Evolutionary conservation across 805 yeast species (phyloP), one percentile per base, ranked within the genome.

Genomic region (Blastobotrys robertii): DNA sequence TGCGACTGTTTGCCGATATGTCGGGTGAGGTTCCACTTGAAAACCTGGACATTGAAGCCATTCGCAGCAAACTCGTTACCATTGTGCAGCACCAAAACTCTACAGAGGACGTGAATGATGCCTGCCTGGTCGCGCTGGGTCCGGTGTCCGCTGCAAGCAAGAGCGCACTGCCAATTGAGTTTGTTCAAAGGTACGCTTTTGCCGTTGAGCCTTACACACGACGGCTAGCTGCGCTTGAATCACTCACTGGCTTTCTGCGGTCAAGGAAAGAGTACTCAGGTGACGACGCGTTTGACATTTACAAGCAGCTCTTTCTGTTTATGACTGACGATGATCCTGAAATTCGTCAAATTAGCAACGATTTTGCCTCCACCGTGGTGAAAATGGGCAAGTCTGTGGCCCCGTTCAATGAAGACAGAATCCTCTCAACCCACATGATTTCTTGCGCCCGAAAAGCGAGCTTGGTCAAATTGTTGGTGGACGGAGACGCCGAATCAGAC

Each of bases 301-400:
- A 43, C 29, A 32, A 47, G 33, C 30, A 40, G 7, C 46, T 63
- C 25, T 47, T 41, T 38, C 25, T 35, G 10, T 55, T 47, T 29
- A 41, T 57, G 49, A 60, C 43, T 30, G 95, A 85, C 58, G 94
- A 84, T 52, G 90, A 81, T 50, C 74, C 68, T 9, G 76, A 70
- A 10, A 61, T 83, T 4, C 65, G 94, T 44, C 59, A 61, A 1
- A 12, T 51, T 2, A 72, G 84, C 0, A 66, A 84, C 0, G 37
- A 50, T 1, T 66, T 65, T 43, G 56, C 78, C 12, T 56, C 68
- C 2, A 31, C 45, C 3, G 45, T 65, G 13, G 55, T 71, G 16
- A 50, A 52, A 0, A 41, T 54, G 1, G 47, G 45, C 1, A 38
- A 43, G 11, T 34, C 54, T 3, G 63, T 69, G 15, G 66, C 74